Evolutionary conservation across 1,284 basidiomycete species (phyloP), one percentile per base, ranked within the genome.

Genomic region (Kalmanozyma brasiliensis): DNA sequence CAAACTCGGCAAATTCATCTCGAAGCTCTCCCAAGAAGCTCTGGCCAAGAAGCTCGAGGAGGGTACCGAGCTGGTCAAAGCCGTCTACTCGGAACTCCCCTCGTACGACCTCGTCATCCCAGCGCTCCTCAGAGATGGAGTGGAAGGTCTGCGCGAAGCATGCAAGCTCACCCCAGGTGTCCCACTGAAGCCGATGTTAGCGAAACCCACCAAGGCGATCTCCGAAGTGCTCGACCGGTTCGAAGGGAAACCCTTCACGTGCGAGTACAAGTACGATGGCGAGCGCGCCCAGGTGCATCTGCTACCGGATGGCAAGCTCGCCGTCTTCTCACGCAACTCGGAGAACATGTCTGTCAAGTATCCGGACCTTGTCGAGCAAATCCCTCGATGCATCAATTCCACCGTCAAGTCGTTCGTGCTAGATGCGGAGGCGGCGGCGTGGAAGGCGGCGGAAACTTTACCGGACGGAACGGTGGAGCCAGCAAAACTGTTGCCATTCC

Each of bases 271-370:
- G 84, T 99, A 99, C 78, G 96, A 99, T 74, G 96, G 96, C 9
- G 96, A 99, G 83, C 89, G 96, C 49, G 96, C 96, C 13, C 94
- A 97, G 52, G 73, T 82, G 10, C 79, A 81, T 53, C 68, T 72
- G 8, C 56, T 70, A 6, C 37, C 47, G 2, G 32, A 55, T 14
- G 70, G 72, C 11, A 52, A 53, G 37, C 88, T 98, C 30, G 87
- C 87, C 13, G 90, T 99, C 34, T 99, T 98, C 84, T 95, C 92
- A 82, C 86, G 96, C 47, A 99, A 99, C 83, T 96, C 93, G 32
- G 96, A 99, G 83, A 93, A 99, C 80, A 99, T 98, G 96, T 94
- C 91, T 82, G 94, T 94, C 80, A 99, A 98, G 82, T 98, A 98
- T 84, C 96, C 95, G 0, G 96, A 99, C 84, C 85, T 99, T 14